Conservation (phyloP, 148 eudicot species). For the Camellia lanceoleosa region DNA sequence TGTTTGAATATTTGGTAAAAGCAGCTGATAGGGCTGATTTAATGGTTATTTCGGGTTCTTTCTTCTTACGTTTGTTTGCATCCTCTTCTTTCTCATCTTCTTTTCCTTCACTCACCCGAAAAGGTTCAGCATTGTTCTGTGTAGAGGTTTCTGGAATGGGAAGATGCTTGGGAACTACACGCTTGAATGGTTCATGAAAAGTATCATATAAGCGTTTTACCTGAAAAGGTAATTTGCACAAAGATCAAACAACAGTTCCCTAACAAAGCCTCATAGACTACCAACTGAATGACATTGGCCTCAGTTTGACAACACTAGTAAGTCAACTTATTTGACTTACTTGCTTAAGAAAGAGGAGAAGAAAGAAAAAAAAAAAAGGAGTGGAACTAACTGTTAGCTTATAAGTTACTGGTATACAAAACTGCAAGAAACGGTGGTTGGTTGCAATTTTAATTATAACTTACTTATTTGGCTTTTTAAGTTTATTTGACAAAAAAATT, state of each 20-base stretch:
- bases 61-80: slow-evolving; percentile 50
- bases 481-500: no score
- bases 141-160: slow-evolving; percentile 40
- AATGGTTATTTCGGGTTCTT: slow-evolving; percentile 49
- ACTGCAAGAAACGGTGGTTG: no score
- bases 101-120: slow-evolving; percentile 33
- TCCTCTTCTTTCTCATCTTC: slow-evolving; percentile 39
- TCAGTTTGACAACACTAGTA: no score
- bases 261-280: background rate
- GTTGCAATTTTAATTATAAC: no score
- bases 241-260: background rate
- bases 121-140: slow-evolving; percentile 23
- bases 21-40: slow-evolving; percentile 79
- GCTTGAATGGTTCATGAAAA: slow-evolving; percentile 94
- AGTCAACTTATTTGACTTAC: no score
- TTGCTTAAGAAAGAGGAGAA: no score
- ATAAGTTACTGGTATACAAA: no score
- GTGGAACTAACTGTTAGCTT: no score
- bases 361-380: no score
- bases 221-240: slow-evolving; percentile 32
- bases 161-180: slow-evolving; percentile 44
- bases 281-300: no score
- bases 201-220: slow-evolving; percentile 87
- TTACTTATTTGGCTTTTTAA: no score
- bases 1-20: slow-evolving; percentile 57